These are phyloP conservation scores for Mollisia scopiformis DNA, from an alignment of 2,329 filamentous ascomycete genomes.

Conservation along the genomic window DNA sequence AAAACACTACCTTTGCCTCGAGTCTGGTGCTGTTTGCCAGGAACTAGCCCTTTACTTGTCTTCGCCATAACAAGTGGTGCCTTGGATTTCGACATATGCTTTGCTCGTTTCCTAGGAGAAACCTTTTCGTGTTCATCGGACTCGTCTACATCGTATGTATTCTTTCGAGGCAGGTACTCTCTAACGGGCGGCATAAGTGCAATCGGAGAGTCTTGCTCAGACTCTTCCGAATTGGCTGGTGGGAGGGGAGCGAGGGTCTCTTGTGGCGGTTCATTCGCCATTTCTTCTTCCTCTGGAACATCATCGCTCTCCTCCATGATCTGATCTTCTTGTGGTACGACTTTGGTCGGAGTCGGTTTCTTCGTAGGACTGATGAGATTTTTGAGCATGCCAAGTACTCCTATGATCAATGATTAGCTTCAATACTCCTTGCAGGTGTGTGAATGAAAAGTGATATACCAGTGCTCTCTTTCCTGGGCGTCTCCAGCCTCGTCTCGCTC, in stretches of 20 bases:
- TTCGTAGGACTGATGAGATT: neutral
- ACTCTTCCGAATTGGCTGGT: too few relatives aligned
- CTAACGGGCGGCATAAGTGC: neutral
- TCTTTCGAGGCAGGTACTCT: constrained; percentile 1
- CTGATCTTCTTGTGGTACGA: neutral
- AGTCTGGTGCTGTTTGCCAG: neutral
- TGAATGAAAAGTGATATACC: neutral
- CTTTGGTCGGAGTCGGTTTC: too few relatives aligned
- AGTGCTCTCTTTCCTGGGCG: neutral
- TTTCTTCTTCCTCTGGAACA: neutral
- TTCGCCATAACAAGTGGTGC: constrained; percentile 1
- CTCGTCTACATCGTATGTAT: neutral
- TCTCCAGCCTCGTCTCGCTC: neutral
- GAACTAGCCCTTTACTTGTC: neutral
- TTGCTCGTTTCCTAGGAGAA: neutral
- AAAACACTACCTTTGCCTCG: neutral
- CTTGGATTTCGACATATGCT: neutral
- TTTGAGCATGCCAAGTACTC: neutral
- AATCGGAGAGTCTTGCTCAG: neutral
- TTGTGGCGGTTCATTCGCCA: neutral
- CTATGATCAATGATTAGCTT: neutral
- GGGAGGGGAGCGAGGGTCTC: too few relatives aligned
- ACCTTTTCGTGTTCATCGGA: neutral
- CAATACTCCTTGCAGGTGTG: neutral
- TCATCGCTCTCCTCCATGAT: neutral